Conservation (phyloP, 139 green algal species). For the Chlorella sp. region DNA sequence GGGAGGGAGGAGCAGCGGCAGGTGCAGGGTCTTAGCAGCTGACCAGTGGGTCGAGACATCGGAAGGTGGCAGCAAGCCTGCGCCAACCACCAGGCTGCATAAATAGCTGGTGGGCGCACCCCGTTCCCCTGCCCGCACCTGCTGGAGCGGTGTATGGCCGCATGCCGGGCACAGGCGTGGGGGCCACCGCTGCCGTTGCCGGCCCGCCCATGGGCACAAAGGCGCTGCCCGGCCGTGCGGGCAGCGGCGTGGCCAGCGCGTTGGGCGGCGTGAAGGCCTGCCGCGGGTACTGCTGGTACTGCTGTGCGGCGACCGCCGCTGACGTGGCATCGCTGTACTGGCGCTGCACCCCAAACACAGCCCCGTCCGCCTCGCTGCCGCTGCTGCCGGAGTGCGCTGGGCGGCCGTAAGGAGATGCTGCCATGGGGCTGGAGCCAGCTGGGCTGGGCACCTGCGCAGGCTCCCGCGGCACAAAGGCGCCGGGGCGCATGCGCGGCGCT, state of each 20-base stretch:
- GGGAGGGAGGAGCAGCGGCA: not conserved
- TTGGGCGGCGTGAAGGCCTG: constrained; percentile 44
- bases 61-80: too few relatives aligned
- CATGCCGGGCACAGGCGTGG: constrained; percentile 18
- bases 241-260: constrained; percentile 35
- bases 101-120: not conserved
- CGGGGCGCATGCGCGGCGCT: not conserved
- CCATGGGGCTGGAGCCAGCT: not conserved
- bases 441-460: not conserved
- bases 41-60: too few relatives aligned
- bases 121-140: too few relatives aligned
- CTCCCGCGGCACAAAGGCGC: constrained; percentile 27
- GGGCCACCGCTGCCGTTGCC: not conserved
- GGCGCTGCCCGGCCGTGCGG: not conserved
- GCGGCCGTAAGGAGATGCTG: not conserved
- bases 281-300: constrained; percentile 19
- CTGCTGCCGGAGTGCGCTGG: not conserved
- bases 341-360: too few relatives aligned
- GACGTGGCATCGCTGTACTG: constrained; percentile 8
- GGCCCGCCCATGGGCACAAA: not conserved
- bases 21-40: not conserved
- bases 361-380: not conserved
- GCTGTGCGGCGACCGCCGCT: too few relatives aligned
- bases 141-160: constrained; percentile 6
- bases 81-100: not conserved